Evolutionary conservation across 2,329 filamentous ascomycete species (phyloP).

Genomic region (Penicillium sp.): DNA sequence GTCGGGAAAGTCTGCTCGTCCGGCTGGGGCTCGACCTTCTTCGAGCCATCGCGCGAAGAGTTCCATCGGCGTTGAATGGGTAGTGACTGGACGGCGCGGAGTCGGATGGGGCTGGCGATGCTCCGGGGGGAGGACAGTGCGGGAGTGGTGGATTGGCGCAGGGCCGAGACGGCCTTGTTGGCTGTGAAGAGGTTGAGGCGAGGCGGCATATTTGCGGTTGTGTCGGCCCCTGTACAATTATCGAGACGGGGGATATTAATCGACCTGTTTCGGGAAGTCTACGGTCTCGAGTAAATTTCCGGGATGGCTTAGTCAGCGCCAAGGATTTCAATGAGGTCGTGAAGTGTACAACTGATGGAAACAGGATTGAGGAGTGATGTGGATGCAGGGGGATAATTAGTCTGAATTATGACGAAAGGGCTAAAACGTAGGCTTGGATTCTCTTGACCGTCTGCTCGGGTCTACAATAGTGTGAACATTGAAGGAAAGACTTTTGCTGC

Average conservation of each 20-base stretch:
- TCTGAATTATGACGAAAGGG: neutral
- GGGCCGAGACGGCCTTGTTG: constrained; percentile 24
- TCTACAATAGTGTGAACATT: no score
- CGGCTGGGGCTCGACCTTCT: constrained; percentile 20
- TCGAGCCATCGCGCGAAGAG: constrained; percentile 27
- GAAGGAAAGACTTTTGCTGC: neutral
- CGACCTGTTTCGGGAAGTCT: constrained; percentile 5
- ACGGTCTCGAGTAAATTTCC: constrained; percentile 18
- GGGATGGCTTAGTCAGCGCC: constrained; percentile 17
- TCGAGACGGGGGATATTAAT: constrained; percentile 5
- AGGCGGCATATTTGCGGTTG: constrained; percentile 44
- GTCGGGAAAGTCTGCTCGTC: constrained; percentile 39
- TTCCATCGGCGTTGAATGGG: constrained; percentile 27
- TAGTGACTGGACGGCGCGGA: constrained; percentile 13
- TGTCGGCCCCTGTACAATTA: constrained; percentile 7
- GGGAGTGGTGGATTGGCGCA: constrained; percentile 26
- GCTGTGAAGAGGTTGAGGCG: constrained; percentile 44
- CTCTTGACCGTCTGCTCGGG: no score
- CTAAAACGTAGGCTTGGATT: neutral
- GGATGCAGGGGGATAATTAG: neutral
- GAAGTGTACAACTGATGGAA: neutral
- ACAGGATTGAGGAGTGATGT: neutral
- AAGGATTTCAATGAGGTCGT: constrained; percentile 6
- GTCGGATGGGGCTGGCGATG: constrained; percentile 19
- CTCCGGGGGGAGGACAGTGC: constrained; percentile 17